phyloP scores from a whole-genome alignment of 2,329 filamentous ascomycete genomes.

The Septoria petroselini region DNA sequence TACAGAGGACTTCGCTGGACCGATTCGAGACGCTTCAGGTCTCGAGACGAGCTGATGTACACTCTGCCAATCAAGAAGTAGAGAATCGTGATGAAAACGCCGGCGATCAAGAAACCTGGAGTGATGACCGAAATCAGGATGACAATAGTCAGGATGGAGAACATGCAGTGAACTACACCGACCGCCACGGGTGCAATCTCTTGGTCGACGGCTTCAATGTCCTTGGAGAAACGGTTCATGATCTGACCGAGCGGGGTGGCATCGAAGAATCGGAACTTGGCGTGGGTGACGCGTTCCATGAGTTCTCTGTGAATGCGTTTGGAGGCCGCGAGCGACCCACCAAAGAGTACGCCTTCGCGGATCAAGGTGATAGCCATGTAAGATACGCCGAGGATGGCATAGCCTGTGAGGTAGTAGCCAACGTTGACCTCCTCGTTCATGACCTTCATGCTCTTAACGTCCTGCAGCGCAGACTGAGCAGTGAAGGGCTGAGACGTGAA shows the following conservation, averaged over 20 bases:
- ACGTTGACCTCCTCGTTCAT: slow-evolving; percentile 59
- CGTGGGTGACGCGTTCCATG: slow-evolving; percentile 75
- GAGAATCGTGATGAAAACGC: slow-evolving; percentile 74
- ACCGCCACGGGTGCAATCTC: slow-evolving; percentile 93
- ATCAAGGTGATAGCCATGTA: slow-evolving; percentile 80
- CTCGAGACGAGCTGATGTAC: slow-evolving; percentile 88
- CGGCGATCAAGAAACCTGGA: slow-evolving; percentile 84
- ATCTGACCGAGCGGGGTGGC: slow-evolving; percentile 91
- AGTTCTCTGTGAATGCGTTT: slow-evolving; percentile 76
- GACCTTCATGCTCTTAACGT: slow-evolving; percentile 24
- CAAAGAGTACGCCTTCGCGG: slow-evolving; percentile 85
- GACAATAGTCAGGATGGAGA: slow-evolving; percentile 77
- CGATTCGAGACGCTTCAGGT: slow-evolving; percentile 91
- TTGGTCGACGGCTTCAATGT: slow-evolving; percentile 90
- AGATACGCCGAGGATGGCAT: slow-evolving; percentile 72
- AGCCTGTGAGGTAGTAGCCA: slow-evolving; percentile 77
- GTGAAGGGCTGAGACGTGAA: slow-evolving; percentile 24
- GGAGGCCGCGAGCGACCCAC: slow-evolving; percentile 84
- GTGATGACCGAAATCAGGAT: slow-evolving; percentile 84
- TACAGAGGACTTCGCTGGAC: slow-evolving; percentile 92
- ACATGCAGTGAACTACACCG: slow-evolving; percentile 63
- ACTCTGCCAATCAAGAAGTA: slow-evolving; percentile 82
- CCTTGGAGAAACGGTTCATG: slow-evolving; percentile 98
- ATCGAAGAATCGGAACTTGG: slow-evolving; percentile 97
- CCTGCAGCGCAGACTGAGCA: slow-evolving; percentile 13